A percentile compares a stretch with the other conserved stretches of the same genome.
Evolutionary conservation across 2,329 filamentous ascomycete species (phyloP).

Genomic region (Nemania sp.): DNA sequence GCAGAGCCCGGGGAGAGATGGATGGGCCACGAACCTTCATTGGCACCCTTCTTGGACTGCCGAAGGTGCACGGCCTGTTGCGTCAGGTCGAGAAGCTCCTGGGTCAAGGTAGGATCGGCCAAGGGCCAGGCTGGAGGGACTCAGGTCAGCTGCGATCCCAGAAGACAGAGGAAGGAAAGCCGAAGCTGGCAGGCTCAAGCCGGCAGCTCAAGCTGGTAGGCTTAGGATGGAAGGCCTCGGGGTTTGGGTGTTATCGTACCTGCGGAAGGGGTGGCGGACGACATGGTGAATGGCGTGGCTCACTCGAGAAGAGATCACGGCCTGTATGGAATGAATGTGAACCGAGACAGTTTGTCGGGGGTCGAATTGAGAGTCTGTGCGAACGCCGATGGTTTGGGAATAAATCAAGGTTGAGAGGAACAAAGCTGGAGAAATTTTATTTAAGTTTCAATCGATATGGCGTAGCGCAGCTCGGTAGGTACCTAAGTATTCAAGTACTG

Average conservation of each 20-base stretch:
- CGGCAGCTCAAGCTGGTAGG: too few relatives aligned
- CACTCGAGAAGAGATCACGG: neutral
- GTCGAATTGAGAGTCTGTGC: neutral
- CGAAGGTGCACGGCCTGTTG: neutral
- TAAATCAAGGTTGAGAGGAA: neutral
- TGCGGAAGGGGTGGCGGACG: neutral
- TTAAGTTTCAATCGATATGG: too few relatives aligned
- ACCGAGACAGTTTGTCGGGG: neutral
- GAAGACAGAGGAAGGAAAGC: too few relatives aligned
- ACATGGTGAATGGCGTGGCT: neutral
- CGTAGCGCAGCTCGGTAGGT: too few relatives aligned
- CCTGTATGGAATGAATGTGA: neutral
- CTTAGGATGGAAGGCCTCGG: too few relatives aligned
- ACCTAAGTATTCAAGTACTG: too few relatives aligned
- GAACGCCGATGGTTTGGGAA: neutral
- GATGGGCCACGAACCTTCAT: neutral
- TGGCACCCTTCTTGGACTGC: neutral
- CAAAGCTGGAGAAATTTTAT: neutral
- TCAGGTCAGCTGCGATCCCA: neutral
- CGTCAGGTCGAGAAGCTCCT: neutral
- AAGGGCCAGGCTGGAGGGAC: neutral
- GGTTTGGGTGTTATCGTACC: neutral
- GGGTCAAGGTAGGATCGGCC: neutral
- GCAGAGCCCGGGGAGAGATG: neutral
- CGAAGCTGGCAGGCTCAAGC: too few relatives aligned